Conservation (phyloP, 2,329 filamentous ascomycete species). For the Colletotrichum tropicicola region DNA sequence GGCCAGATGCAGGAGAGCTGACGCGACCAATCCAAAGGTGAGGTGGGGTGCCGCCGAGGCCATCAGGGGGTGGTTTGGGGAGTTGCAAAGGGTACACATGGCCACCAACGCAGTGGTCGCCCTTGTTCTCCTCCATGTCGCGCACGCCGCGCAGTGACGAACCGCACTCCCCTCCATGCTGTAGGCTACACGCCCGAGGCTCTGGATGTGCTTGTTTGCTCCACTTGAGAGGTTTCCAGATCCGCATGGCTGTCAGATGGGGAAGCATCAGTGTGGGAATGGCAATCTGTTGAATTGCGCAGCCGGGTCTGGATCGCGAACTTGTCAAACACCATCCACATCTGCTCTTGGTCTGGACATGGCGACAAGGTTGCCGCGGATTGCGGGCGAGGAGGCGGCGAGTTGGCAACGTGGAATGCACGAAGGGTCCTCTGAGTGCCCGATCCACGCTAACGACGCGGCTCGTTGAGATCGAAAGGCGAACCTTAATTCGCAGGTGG, state of each 20-base stretch:
- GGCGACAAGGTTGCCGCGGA: neutral
- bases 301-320: neutral
- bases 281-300: slow-evolving; percentile 16
- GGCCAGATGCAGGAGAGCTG: neutral
- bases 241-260: slow-evolving; percentile 6
- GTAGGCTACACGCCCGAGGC: neutral
- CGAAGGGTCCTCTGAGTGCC: slow-evolving; percentile 13
- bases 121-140: neutral
- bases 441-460: slow-evolving; percentile 41
- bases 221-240: neutral
- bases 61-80: too few relatives aligned
- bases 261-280: neutral
- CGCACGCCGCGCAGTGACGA: neutral
- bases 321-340: neutral
- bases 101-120: neutral
- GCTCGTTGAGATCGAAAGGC: slow-evolving; percentile 37
- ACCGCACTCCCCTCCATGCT: slow-evolving; percentile 19
- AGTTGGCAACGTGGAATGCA: neutral
- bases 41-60: neutral
- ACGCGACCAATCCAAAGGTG: neutral
- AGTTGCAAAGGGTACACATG: too few relatives aligned
- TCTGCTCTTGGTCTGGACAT: neutral
- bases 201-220: neutral
- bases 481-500: neutral
- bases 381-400: neutral